Conservation (phyloP, 306 rosid species). For the Ceratonia siliqua region DNA sequence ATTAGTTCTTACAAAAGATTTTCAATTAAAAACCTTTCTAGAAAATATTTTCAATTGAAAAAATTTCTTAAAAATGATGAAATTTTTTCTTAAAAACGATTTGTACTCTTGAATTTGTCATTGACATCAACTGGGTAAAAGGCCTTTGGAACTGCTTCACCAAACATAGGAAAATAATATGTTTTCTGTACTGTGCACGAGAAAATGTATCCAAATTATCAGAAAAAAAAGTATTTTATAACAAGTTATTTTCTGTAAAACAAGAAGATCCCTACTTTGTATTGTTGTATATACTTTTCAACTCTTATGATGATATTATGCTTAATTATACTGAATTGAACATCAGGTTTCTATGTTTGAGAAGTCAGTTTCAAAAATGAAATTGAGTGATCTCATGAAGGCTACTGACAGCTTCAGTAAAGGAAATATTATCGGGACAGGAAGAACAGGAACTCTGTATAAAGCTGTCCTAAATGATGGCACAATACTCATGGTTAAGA, state of each 20-base stretch:
- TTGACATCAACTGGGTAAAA: neutral
- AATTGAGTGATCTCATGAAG: slow-evolving; percentile 88
- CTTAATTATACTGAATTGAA: slow-evolving; percentile 30
- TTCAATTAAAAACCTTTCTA: neutral
- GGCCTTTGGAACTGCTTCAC: neutral
- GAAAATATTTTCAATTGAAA: slow-evolving; percentile 3
- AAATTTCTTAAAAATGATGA: slow-evolving; percentile 5
- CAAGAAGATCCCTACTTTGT: neutral
- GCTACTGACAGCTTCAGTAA: slow-evolving; percentile 85
- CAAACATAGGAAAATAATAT: slow-evolving; percentile 1
- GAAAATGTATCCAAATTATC: no score
- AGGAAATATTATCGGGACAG: slow-evolving; percentile 66
- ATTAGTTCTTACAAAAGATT: neutral
- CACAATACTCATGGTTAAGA: slow-evolving; percentile 79
- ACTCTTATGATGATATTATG: neutral
- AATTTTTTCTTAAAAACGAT: no score
- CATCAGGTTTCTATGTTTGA: slow-evolving; percentile 87
- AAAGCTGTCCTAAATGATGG: slow-evolving; percentile 81
- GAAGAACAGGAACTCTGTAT: slow-evolving; percentile 88
- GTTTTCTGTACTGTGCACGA: neutral
- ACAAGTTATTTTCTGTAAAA: neutral
- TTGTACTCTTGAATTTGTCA: neutral
- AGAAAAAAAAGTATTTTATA: neutral
- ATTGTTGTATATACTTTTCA: neutral
- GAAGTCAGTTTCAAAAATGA: slow-evolving; percentile 82